Percentiles rank a stretch among this genome's conserved stretches.
These are phyloP conservation scores for Botryotinia narcissicola DNA, from an alignment of 2,329 filamentous ascomycete genomes.

Conservation along the genomic window DNA sequence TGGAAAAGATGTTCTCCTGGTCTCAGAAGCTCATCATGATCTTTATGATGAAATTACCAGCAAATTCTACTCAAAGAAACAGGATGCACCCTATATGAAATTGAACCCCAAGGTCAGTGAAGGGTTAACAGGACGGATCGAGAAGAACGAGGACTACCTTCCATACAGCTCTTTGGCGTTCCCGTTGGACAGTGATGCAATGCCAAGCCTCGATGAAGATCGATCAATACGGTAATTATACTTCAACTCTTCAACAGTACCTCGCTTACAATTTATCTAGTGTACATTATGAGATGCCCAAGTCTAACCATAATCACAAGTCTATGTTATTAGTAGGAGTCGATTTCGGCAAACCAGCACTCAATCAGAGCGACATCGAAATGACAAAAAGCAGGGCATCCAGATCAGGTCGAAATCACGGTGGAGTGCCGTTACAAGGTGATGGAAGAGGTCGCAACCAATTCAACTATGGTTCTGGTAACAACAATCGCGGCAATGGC, in stretches of 20 bases:
- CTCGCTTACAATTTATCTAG: conserved; percentile 46
- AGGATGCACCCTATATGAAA: conserved; percentile 62
- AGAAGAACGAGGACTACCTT: conserved; percentile 79
- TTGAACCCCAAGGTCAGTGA: conserved; percentile 74
- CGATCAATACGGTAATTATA: conserved; percentile 71
- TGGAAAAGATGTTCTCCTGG: conserved; percentile 77
- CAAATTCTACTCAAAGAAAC: conserved; percentile 90
- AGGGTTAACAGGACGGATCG: conserved; percentile 75
- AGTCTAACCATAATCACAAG: conserved; percentile 72
- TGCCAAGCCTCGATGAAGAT: conserved; percentile 81
- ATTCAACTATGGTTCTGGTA: conserved; percentile 51
- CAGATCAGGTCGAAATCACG: conserved; percentile 65
- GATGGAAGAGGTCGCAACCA: conserved; percentile 48
- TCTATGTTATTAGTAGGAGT: conserved; percentile 90
- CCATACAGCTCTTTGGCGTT: conserved; percentile 80
- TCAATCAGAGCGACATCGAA: conserved; percentile 75
- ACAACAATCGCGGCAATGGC: conserved; percentile 27
- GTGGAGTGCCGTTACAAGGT: conserved; percentile 60
- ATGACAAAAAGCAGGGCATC: conserved; percentile 64
- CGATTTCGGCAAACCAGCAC: conserved; percentile 65
- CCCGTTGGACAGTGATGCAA: conserved; percentile 66
- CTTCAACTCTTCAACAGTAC: neutral
- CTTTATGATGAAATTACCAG: conserved; percentile 82
- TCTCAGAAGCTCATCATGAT: conserved; percentile 75
- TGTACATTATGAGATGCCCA: conserved; percentile 82